Evolutionary conservation across 2,329 filamentous ascomycete genomes (phyloP).

Genomic region (Cladosporium cucumerinum): DNA sequence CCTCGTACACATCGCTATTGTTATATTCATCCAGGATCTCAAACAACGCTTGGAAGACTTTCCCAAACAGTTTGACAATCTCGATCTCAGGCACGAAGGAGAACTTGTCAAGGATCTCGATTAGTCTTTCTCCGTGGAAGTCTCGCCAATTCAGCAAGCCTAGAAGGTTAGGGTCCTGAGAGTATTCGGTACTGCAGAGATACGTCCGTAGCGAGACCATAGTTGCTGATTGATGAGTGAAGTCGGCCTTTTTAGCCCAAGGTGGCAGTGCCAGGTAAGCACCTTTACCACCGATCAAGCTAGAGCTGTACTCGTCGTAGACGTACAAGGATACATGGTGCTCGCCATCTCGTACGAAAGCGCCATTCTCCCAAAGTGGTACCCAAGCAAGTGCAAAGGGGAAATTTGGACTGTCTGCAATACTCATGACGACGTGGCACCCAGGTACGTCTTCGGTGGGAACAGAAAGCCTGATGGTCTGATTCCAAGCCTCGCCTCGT

Average conservation of each 20-base stretch:
- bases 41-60: slow-evolving; percentile 89
- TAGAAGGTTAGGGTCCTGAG: slow-evolving; percentile 82
- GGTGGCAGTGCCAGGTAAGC: slow-evolving; percentile 85
- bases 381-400: slow-evolving; percentile 92
- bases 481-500: slow-evolving; percentile 78
- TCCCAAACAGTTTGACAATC: slow-evolving; percentile 86
- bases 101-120: slow-evolving; percentile 73
- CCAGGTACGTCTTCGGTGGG: slow-evolving; percentile 74
- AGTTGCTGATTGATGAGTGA: slow-evolving; percentile 74
- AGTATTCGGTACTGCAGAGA: slow-evolving; percentile 91
- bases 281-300: slow-evolving; percentile 68
- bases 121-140: slow-evolving; percentile 63
- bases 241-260: slow-evolving; percentile 67
- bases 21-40: slow-evolving; percentile 85
- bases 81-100: slow-evolving; percentile 96
- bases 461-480: slow-evolving; percentile 79
- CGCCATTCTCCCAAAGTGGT: slow-evolving; percentile 87
- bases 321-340: slow-evolving; percentile 82
- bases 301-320: slow-evolving; percentile 85
- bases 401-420: slow-evolving; percentile 80
- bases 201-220: slow-evolving; percentile 73
- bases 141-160: slow-evolving; percentile 74
- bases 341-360: slow-evolving; percentile 81
- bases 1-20: slow-evolving; percentile 89
- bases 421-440: slow-evolving; percentile 83